Percentiles rank a stretch among this genome's conserved stretches.
phyloP scores from a whole-genome alignment of 1,139 yeast genomes.

The Kluyveromyces sp. region DNA sequence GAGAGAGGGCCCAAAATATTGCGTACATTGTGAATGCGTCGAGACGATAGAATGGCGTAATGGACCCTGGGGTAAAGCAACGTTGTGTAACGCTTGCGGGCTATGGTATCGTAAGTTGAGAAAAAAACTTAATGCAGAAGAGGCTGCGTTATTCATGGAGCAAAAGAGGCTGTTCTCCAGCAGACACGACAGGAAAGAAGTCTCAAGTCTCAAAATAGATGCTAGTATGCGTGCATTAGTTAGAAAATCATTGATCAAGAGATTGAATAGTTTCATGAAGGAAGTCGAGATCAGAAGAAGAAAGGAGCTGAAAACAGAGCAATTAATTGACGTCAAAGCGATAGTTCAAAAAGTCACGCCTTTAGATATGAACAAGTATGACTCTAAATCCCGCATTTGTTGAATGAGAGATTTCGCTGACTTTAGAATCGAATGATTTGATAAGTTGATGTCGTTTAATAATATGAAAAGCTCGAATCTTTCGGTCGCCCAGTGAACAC shows the following conservation, averaged over 20 bases:
- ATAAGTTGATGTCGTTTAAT: slow-evolving; percentile 4
- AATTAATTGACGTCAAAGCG: background rate
- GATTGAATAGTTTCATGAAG: slow-evolving; percentile 5
- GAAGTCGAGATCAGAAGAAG: slow-evolving; percentile 6
- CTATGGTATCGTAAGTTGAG: slow-evolving; percentile 38
- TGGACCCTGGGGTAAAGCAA: slow-evolving; percentile 80
- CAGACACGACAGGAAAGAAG: slow-evolving; percentile 10
- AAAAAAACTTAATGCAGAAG: slow-evolving; percentile 19
- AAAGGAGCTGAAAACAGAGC: background rate
- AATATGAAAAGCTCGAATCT: slow-evolving; percentile 3
- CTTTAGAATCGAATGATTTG: slow-evolving; percentile 5
- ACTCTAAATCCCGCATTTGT: slow-evolving; percentile 6
- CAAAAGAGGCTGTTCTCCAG: slow-evolving; percentile 11
- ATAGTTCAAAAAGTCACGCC: slow-evolving; percentile 5
- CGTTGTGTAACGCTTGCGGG: slow-evolving; percentile 88
- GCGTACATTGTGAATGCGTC: slow-evolving; percentile 68
- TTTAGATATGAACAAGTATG: slow-evolving; percentile 5
- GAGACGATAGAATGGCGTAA: slow-evolving; percentile 92
- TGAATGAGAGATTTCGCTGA: slow-evolving; percentile 3
- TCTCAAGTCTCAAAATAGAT: slow-evolving; percentile 9
- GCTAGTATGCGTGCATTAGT: background rate
- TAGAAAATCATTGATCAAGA: slow-evolving; percentile 1
- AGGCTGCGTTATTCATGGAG: slow-evolving; percentile 20
- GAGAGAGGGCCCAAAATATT: slow-evolving; percentile 24
- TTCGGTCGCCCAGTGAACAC: slow-evolving; percentile 6